Evolutionary conservation across 306 rosid genomes (phyloP).

Genomic region (Lagenaria siceraria): DNA sequence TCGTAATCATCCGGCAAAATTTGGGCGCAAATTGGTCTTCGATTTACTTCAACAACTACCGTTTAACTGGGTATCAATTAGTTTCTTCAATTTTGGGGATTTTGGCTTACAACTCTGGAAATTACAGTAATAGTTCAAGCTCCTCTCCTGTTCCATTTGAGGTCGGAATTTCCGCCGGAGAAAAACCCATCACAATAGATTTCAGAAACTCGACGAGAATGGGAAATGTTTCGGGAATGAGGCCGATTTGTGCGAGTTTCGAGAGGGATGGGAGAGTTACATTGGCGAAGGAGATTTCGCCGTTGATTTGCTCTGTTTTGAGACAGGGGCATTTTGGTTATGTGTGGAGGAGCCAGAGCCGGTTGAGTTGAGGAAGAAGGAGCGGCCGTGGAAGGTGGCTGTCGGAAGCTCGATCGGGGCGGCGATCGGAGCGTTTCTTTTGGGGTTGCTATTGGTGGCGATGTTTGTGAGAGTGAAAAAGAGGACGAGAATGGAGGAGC

Average conservation of each 20-base stretch:
- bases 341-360: slow-evolving; percentile 42
- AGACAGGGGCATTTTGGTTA: slow-evolving; percentile 88
- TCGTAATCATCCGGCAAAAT: slow-evolving; percentile 56
- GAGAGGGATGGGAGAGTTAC: slow-evolving; percentile 68
- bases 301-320: slow-evolving; percentile 46
- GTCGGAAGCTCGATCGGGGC: slow-evolving; percentile 80
- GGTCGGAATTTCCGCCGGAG: slow-evolving; percentile 53
- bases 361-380: slow-evolving; percentile 31
- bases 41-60: slow-evolving; percentile 51
- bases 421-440: slow-evolving; percentile 65
- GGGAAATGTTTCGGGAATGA: slow-evolving; percentile 15
- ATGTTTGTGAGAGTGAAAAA: slow-evolving; percentile 89
- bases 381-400: slow-evolving; percentile 67
- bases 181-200: slow-evolving; percentile 55
- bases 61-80: slow-evolving; percentile 57
- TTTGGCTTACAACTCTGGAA: slow-evolving; percentile 67
- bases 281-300: slow-evolving; percentile 34
- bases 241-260: slow-evolving; percentile 66
- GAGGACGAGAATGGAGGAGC: slow-evolving; percentile 66
- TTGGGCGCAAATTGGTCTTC: slow-evolving; percentile 72
- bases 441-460: slow-evolving; percentile 77
- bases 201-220: slow-evolving; percentile 39
- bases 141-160: slow-evolving; percentile 46
- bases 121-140: slow-evolving; percentile 27
- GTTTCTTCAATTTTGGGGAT: slow-evolving; percentile 75